A percentile compares a stretch with the other conserved stretches of the same genome.
These are phyloP conservation scores for Schwanniomyces yamadae DNA, from an alignment of 805 yeast species.

Conservation along the genomic window DNA sequence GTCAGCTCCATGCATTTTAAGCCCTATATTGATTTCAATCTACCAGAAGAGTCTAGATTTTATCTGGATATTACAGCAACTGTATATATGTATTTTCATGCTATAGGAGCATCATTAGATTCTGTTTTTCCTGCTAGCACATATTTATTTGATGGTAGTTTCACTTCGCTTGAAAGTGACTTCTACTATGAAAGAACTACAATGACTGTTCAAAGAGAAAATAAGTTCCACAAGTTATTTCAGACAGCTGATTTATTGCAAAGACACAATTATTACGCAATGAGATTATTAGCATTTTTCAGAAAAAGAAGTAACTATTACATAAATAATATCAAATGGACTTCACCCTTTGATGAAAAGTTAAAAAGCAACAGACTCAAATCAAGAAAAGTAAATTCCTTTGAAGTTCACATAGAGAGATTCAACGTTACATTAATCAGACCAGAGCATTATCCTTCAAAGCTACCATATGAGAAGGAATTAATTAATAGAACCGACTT, in stretches of 20 bases:
- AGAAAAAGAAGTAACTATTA: conserved; percentile 18
- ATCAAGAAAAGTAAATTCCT: conserved; percentile 13
- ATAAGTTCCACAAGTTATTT: conserved; percentile 7
- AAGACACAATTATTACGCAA: conserved; percentile 24
- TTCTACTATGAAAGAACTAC: conserved; percentile 10
- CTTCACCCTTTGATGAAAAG: conserved; percentile 9
- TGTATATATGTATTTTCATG: conserved; percentile 20
- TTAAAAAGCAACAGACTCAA: conserved; percentile 12
- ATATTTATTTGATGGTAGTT: conserved; percentile 22
- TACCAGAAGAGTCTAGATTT: conserved; percentile 9
- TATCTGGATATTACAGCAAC: conserved; percentile 17
- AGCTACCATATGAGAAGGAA: conserved; percentile 6
- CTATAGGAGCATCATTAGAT: conserved; percentile 21
- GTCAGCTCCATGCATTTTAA: conserved; percentile 12
- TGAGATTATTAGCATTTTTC: conserved; percentile 24
- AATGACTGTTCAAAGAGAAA: conserved; percentile 7
- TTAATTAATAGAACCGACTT: conserved; percentile 19
- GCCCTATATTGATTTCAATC: not conserved
- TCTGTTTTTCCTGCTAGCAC: conserved; percentile 21
- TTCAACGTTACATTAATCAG: conserved; percentile 23
- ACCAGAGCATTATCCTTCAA: conserved; percentile 24
- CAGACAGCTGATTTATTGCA: conserved; percentile 16
- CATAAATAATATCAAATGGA: conserved; percentile 17
- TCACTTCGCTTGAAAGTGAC: conserved; percentile 13
- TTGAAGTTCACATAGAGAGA: conserved; percentile 23